Conservation (phyloP, 345 rosid genomes). For the Theobroma cacao region DNA sequence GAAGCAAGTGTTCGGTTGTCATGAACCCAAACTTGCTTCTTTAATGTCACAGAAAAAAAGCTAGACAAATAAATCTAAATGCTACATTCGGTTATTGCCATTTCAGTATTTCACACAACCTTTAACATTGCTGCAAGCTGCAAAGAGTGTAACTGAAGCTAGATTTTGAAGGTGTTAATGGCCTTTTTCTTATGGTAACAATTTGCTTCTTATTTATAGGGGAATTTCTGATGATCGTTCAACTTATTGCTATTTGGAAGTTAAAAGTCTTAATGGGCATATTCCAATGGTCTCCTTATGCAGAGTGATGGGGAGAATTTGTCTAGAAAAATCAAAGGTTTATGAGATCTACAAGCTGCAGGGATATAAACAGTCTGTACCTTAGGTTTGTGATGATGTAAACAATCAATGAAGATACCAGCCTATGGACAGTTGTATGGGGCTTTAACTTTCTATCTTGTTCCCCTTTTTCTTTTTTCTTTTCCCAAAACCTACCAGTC, state of each 20-base stretch:
- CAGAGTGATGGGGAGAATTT: not conserved
- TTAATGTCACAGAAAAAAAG: too few species aligned
- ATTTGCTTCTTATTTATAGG: too few species aligned
- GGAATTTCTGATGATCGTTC: too few species aligned
- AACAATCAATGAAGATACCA: not conserved
- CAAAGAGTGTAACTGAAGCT: not conserved
- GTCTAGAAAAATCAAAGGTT: not conserved
- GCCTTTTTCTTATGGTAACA: too few species aligned
- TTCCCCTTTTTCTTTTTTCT: not conserved
- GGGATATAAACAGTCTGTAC: not conserved
- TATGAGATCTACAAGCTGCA: not conserved
- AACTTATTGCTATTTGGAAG: too few species aligned
- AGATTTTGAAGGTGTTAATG: too few species aligned
- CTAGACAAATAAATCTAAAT: too few species aligned
- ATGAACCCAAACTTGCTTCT: not conserved
- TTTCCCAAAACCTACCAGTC: not conserved
- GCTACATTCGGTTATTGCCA: not conserved
- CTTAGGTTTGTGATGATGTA: not conserved
- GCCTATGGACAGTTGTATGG: not conserved
- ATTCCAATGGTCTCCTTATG: too few species aligned
- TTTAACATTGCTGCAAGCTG: not conserved
- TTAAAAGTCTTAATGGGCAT: too few species aligned
- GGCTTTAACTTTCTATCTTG: slow-evolving; percentile 7
- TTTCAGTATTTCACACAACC: not conserved
- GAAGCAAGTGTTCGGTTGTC: not conserved